Conservation (phyloP, 768 basidiomycete genomes). For the Panus rudis region DNA sequence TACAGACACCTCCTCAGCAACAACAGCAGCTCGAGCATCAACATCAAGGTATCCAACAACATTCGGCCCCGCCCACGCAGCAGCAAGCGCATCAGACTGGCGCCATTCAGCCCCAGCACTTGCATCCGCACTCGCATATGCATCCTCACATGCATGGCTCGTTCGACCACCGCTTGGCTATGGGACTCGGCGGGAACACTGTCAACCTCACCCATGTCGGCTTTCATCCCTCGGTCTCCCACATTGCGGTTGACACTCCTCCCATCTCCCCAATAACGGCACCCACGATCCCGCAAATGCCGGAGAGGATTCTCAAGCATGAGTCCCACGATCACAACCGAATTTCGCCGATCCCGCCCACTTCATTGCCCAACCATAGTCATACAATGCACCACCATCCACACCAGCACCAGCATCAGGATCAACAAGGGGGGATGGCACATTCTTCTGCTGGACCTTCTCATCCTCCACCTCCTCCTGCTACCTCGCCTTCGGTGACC, state of each 20-base stretch:
- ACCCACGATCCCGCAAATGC: constrained; percentile 2
- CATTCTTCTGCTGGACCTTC: neutral
- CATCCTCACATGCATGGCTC: constrained; percentile 22
- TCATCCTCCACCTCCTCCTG: constrained; percentile 5
- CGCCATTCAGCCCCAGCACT: too few species aligned
- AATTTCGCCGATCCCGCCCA: constrained; percentile 15
- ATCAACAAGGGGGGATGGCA: constrained; percentile 1
- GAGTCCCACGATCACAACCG: constrained; percentile 11
- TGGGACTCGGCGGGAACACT: constrained; percentile 15
- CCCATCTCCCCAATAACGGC: constrained; percentile 18
- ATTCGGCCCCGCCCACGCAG: constrained; percentile 3
- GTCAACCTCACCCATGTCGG: constrained; percentile 24
- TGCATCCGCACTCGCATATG: constrained; percentile 12
- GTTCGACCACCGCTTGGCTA: constrained; percentile 13
- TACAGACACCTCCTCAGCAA: constrained; percentile 14
- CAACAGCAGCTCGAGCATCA: too few species aligned
- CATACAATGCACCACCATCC: constrained; percentile 6
- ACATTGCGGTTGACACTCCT: constrained; percentile 13
- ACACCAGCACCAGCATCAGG: constrained; percentile 8
- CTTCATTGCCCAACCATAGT: constrained; percentile 13
- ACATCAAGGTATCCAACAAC: too few species aligned
- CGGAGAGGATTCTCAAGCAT: constrained; percentile 3
- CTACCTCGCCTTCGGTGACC: constrained; percentile 24
- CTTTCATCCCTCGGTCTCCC: constrained; percentile 25
- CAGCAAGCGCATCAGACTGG: constrained; percentile 21